Conservation (phyloP, 148 eudicot species). For the Vaccinium vitisidaea region DNA sequence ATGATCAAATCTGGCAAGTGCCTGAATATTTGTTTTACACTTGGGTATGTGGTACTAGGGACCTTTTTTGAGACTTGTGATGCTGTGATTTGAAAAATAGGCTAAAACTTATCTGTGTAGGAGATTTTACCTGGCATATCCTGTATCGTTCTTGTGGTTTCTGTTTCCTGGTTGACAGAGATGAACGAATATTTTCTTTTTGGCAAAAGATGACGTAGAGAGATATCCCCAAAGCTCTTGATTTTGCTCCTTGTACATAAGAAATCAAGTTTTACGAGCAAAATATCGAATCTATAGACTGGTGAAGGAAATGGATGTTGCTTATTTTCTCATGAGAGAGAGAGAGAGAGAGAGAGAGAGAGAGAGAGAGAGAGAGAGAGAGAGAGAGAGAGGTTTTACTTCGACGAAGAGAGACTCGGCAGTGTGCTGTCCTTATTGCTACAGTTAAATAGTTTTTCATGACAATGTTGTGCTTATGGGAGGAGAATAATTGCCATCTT, state of each 20-base stretch:
- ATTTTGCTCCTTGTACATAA: no score
- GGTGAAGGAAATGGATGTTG: not conserved
- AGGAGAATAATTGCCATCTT: not conserved
- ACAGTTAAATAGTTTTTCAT: no score
- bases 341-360: no score
- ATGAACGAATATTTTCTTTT: not conserved
- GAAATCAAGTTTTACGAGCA: no score
- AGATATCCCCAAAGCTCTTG: no score
- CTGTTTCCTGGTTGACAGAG: not conserved
- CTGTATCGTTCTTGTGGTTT: no score
- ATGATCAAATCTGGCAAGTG: not conserved
- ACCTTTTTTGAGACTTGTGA: not conserved
- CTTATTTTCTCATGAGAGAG: no score
- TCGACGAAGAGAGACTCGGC: no score
- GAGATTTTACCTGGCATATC: no score
- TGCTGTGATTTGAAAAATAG: not conserved
- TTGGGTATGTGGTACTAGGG: not conserved
- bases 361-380: no score
- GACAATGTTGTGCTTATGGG: not conserved
- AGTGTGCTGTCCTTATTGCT: no score
- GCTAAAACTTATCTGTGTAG: not conserved
- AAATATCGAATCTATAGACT: not conserved
- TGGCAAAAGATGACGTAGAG: not conserved
- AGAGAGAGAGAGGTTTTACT: no score
- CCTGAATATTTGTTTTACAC: not conserved